A percentile compares a stretch with the other conserved stretches of the same genome.
phyloP scores from a whole-genome alignment of 192 early-diverging fungal genomes.

The Rhizoclosmatium sp. region DNA sequence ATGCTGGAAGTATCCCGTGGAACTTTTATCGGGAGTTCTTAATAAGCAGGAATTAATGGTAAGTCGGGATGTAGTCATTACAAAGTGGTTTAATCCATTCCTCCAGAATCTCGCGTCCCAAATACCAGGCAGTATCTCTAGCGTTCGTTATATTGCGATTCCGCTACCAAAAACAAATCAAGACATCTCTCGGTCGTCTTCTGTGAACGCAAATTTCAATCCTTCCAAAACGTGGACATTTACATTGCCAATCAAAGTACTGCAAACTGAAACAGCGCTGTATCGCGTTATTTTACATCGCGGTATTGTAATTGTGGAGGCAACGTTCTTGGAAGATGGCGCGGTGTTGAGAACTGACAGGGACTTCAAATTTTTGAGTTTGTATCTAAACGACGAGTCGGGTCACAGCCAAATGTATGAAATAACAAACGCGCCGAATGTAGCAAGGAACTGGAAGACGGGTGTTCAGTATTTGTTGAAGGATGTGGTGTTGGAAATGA shows the following conservation, averaged over 20 bases:
- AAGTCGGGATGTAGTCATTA: background rate
- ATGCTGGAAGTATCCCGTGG: constrained; percentile 5
- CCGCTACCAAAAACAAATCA: constrained; percentile 9
- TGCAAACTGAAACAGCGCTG: background rate
- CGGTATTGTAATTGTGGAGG: background rate
- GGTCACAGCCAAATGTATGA: background rate
- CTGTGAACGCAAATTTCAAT: background rate
- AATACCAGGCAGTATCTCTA: background rate
- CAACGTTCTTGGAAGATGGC: background rate
- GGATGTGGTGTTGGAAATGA: background rate
- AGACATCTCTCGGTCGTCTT: background rate
- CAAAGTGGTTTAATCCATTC: background rate
- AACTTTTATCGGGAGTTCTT: background rate
- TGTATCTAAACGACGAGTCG: background rate
- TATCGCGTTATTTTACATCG: background rate
- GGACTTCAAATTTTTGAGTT: constrained; percentile 6
- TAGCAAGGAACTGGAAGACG: background rate
- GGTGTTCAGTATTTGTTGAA: background rate
- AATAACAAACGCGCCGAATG: background rate
- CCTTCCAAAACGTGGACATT: background rate
- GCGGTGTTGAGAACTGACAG: background rate
- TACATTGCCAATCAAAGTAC: background rate
- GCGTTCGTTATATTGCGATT: constrained; percentile 10
- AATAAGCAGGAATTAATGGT: background rate
- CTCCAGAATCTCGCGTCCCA: background rate